Conservation (phyloP, 768 basidiomycete genomes). For the Rossbeevera mucosa region DNA sequence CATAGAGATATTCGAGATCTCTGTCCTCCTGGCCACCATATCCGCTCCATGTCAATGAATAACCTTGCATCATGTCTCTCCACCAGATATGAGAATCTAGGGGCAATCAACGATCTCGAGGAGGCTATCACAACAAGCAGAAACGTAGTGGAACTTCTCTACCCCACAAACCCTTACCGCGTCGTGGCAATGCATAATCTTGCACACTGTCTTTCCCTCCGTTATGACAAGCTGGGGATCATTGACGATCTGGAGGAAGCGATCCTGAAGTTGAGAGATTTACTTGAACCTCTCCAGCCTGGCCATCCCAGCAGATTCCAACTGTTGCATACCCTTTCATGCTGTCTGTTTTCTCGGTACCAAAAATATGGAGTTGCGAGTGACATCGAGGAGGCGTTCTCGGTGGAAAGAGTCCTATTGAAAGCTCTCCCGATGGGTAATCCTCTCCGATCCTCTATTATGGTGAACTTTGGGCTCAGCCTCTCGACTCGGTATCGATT, state of each 20-base stretch:
- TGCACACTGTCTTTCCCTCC: background rate
- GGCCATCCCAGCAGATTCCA: background rate
- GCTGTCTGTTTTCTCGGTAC: background rate
- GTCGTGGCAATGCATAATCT: background rate
- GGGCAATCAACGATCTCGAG: background rate
- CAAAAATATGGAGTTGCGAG: background rate
- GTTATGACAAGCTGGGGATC: background rate
- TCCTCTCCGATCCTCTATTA: background rate
- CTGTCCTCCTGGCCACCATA: background rate
- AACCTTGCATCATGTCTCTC: background rate
- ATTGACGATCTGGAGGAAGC: background rate
- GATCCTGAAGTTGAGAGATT: background rate
- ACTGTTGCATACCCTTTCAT: background rate
- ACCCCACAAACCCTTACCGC: background rate
- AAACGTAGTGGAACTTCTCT: background rate
- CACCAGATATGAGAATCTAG: background rate
- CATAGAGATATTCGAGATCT: background rate
- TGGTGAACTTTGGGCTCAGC: slow-evolving; percentile 13
- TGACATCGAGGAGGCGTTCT: background rate
- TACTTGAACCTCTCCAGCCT: background rate
- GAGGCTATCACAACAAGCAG: background rate
- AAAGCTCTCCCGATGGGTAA: slow-evolving; percentile 1
- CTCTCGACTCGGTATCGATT: slow-evolving; percentile 5
- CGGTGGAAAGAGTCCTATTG: background rate
- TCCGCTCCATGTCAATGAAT: background rate